Base-by-base conservation (phyloP, 306 rosid species). In the Elaeagnus macrophylla region DNA sequence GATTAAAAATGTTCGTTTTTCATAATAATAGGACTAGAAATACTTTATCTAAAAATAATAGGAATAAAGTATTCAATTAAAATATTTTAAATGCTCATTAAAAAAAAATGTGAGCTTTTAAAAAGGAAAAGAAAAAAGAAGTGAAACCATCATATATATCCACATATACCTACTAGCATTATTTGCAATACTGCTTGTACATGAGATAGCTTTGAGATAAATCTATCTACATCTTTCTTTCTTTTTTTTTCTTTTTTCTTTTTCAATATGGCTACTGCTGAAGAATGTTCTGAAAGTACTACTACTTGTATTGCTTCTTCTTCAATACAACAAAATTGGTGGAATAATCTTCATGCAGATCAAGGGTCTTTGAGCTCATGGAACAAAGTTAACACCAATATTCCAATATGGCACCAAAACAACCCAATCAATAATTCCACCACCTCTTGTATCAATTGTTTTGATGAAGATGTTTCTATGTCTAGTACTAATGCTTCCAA, bases 401-500 rank as follows among this genome's bases (percentile, higher is more conserved):
- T 35, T 57, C 62, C 32, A 19, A 13, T 67, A 52, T 70, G 79
- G 81, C 65, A 65, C 53, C 86, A 74, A 52, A 52, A 77, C 42
- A 77, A 80, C 75, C 93, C 77, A 20, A 20, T 20, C 3, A 20
- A 20, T 42, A 72, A 81, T 18, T 83, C 94, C 60, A 81, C 75
- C 54, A 79, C 95, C 56, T 79, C 89, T 6, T 81, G 94, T 20
- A 20, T 20, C 2, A 20, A 20, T 20, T 20, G 2, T 20, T 20
- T 1, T 51, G 91, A 86, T 0, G 94, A 81, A 39, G 90, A 90
- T 52, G 82, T 85, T 47, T 89, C 95, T 0, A 74, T 72, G 54
- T 80, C 95, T n/a, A 72, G 85, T 65, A 88, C 85, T 19, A 88
- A 84, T 69, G 83, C 75, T 38, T 88, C 96, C 44, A 88, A 82